phyloP scores from a whole-genome alignment of 2,329 filamentous ascomycete species.

The Leptographium lundbergii region DNA sequence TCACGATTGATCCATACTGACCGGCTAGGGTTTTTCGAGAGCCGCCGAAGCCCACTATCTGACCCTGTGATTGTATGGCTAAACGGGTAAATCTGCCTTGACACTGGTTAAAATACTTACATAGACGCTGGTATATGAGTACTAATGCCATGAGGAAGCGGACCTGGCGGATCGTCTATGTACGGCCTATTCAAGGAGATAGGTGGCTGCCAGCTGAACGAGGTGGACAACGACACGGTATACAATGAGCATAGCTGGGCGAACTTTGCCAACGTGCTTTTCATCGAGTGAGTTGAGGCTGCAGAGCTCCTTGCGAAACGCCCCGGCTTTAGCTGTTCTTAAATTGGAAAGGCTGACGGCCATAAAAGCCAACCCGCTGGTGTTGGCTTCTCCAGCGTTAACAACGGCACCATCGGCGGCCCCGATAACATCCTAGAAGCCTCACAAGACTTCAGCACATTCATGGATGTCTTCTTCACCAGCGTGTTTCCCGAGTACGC shows the following conservation, averaged over 20 bases:
- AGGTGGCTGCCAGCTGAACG: neutral
- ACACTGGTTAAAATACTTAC: too few relatives aligned
- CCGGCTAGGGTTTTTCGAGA: neutral
- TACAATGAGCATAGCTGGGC: neutral
- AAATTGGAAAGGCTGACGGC: neutral
- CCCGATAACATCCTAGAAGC: neutral
- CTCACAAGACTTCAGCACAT: neutral
- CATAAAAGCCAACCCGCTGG: neutral
- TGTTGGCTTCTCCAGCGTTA: neutral
- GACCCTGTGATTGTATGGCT: neutral
- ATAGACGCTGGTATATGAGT: neutral
- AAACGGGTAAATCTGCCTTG: neutral
- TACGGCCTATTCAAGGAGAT: neutral
- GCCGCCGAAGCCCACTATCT: neutral
- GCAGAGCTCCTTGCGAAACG: neutral
- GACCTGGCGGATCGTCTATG: neutral
- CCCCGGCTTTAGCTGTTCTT: too few relatives aligned
- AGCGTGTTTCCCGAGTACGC: neutral
- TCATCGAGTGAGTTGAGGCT: neutral
- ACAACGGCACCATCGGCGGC: neutral
- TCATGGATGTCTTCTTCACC: neutral
- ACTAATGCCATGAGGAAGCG: neutral
- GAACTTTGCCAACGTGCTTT: neutral
- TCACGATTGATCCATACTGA: neutral
- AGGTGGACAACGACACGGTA: neutral